Percentiles rank a stretch among this genome's conserved stretches.
Evolutionary conservation across 1,284 basidiomycete species (phyloP).

Genomic region (Papiliotrema terrestris): DNA sequence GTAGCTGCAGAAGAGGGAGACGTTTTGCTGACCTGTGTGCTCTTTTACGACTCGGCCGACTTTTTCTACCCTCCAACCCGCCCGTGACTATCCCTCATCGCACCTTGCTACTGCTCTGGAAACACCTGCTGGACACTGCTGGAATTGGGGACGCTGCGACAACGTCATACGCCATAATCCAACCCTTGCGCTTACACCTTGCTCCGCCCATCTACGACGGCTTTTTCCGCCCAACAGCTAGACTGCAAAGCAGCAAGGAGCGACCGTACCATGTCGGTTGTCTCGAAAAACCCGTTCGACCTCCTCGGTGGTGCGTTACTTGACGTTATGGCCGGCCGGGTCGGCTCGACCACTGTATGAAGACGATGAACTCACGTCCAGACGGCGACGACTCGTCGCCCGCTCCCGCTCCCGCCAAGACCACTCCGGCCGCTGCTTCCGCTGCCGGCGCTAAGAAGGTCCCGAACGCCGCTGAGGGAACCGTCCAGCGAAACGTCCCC

Average conservation of each 20-base stretch:
- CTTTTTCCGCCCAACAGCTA: neutral
- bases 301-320: slow-evolving; percentile 46
- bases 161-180: no score
- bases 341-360: neutral
- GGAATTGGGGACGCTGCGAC: no score
- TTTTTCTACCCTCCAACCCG: no score
- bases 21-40: no score
- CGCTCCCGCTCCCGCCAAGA: slow-evolving; percentile 15
- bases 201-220: no score
- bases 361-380: slow-evolving; percentile 6
- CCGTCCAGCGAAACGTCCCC: slow-evolving; percentile 30
- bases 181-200: no score
- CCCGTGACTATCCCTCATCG: no score
- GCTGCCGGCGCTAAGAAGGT: slow-evolving; percentile 14
- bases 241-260: slow-evolving; percentile 14
- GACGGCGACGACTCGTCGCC: slow-evolving; percentile 43
- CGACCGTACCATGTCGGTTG: slow-evolving; percentile 45
- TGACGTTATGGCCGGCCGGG: neutral
- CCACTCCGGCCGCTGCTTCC: slow-evolving; percentile 10
- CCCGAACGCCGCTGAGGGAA: slow-evolving; percentile 11
- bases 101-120: no score
- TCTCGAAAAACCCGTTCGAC: slow-evolving; percentile 51
- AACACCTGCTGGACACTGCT: no score
- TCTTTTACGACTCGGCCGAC: no score
- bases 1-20: no score